Evolutionary conservation across 805 yeast genomes (phyloP).

Genomic region (Myxozyma neglecta): DNA sequence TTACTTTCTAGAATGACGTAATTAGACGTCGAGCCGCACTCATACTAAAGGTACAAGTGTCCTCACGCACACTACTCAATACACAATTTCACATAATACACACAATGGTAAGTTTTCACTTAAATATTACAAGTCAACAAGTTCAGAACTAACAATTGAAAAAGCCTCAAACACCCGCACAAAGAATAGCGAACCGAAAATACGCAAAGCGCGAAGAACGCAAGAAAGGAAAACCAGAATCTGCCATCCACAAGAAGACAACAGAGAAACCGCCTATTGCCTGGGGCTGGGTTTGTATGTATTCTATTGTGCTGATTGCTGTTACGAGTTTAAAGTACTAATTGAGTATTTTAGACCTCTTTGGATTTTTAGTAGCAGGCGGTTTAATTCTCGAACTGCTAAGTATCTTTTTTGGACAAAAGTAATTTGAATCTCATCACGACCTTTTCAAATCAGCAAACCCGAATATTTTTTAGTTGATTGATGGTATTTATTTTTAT

Average conservation of each 20-base stretch:
- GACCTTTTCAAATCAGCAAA: not conserved
- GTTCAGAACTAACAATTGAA: not conserved
- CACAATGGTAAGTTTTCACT: too few relatives aligned
- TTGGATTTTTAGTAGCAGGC: slow-evolving; percentile 27
- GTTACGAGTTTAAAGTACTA: not conserved
- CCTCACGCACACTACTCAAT: too few relatives aligned
- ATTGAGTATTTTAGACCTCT: slow-evolving; percentile 7
- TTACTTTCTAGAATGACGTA: too few relatives aligned
- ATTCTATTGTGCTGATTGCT: not conserved
- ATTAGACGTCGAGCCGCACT: too few relatives aligned
- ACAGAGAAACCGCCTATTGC: slow-evolving; percentile 54
- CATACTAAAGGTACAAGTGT: too few relatives aligned
- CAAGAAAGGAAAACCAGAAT: slow-evolving; percentile 72
- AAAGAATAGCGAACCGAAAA: slow-evolving; percentile 82
- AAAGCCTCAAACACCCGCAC: slow-evolving; percentile 73
- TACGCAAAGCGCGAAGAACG: slow-evolving; percentile 72
- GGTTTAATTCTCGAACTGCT: slow-evolving; percentile 26
- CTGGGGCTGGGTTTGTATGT: slow-evolving; percentile 64
- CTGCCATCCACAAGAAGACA: slow-evolving; percentile 34
- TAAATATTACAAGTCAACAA: not conserved
- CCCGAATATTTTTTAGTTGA: too few relatives aligned
- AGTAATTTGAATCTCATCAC: not conserved
- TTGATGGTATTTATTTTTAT: too few relatives aligned
- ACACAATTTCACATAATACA: too few relatives aligned
- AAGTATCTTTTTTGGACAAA: slow-evolving; percentile 12